Evolutionary conservation across 2,329 filamentous ascomycete genomes (phyloP), one percentile per base, ranked within the genome.

Genomic region (Pseudogymnoascus sp.): DNA sequence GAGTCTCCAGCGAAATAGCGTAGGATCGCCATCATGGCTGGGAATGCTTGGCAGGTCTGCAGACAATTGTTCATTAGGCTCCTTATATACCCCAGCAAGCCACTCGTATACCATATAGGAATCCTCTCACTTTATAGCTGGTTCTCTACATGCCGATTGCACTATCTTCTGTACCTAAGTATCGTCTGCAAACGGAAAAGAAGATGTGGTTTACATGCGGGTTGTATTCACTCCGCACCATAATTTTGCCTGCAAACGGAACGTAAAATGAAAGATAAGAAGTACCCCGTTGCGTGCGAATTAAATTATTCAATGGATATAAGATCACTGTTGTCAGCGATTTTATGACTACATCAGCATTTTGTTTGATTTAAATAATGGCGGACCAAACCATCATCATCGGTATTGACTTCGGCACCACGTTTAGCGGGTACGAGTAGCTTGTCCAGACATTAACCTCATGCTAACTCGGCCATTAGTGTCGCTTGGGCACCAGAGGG

Each of bases 371-470:
- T 37, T 3, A 37, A 37, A 37, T 37, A 37, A 37, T 37, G 35
- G 35, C 35, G 35, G 35, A 37, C 35, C 35, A 37, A n/a, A 37
- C 35, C 35, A 62, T 69, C 15, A 66, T 69, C 8, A 41, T 69
- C 11, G 67, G 66, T 58, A 66, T 68, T 61, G 67, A 69, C 59
- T 68, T 67, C 35, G 67, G 67, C 1, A 69, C 67, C 18, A 69
- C 67, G 1, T 68, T 64, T 7, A 66, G 66, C 36, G 67, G 35
- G 35, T 37, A 37, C 12, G 35, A 37, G 35, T 4, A 37, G 8
- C 35, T 37, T 37, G 12, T 37, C 35, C 12, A 37, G 35, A 37
- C 35, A 4, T n/a, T 37, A 37, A 1, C 12, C 35, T n/a, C 35
- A 37, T 37, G 35, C 35, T 37, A 4, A 37, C 35, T 37, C 35